Evolutionary conservation across 176 grass and related monocot genomes (phyloP), one percentile per base, ranked within the genome.

Genomic region (Tillandsia leiboldiana): DNA sequence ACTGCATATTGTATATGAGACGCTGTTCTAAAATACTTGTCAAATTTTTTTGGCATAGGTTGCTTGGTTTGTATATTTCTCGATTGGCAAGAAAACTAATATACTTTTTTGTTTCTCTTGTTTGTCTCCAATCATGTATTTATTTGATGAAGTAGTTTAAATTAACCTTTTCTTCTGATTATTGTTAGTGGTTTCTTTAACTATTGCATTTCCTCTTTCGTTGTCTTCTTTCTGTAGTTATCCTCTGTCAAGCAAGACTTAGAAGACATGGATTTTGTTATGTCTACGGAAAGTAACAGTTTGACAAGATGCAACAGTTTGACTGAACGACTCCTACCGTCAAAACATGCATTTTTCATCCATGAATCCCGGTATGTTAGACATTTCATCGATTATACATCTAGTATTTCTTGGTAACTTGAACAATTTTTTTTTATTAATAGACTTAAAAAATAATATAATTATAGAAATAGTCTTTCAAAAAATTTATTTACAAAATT

Each of bases 251-350:
- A 89, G 71, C 84, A 54, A 69, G 92, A 96, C 78, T 83, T 96
- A 82, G 83, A 91, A 80, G 92, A 96, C 80, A 91, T 87, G 86
- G 88, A 89, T 84, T 89, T 76, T 13, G 76, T 87, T 75, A 89
- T 91, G 69, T 91, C 85, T 69, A 10, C 72, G 72, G 83, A 89
- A 66, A 78, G 78, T 73, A 81, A 80, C 52, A 85, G 73, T 71
- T 89, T 96, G 83, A 82, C 74, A 42, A 42, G 33, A 42, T 1
- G 33, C 33, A 42, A 42, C 33, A 42, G 73, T 71, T 91, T 96
- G 83, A 82, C 74, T 11, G 88, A 96, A 77, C 73, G 75, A 49
- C 86, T 96, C 83, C 73, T 96, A 50, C 92, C 88, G 71, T 89
- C 76, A n/a, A 85, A 62, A 58, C 73, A 96, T 86, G 80, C 81